Evolutionary conservation across 441 rosid genomes (phyloP).

Genomic region (Geranium incanum): DNA sequence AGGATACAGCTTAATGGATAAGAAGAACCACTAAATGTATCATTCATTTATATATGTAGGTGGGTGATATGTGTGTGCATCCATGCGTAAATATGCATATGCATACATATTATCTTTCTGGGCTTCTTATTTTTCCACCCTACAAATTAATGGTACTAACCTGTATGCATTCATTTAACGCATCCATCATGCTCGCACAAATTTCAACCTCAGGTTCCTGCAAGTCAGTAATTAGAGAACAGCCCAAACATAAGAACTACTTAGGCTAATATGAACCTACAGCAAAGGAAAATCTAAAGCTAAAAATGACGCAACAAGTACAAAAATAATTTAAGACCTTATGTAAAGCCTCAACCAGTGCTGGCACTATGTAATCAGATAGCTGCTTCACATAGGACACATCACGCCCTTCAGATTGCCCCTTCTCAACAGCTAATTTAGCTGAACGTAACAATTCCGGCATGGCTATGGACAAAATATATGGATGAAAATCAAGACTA

Average conservation of each 20-base stretch:
- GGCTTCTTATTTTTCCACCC: not conserved
- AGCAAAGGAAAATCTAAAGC: not conserved
- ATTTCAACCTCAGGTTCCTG: slow-evolving; percentile 99
- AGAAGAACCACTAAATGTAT: not conserved
- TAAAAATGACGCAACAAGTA: not conserved
- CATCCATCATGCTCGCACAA: slow-evolving; percentile 92
- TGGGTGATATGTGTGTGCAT: not conserved
- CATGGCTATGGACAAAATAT: slow-evolving; percentile 55
- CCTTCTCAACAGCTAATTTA: slow-evolving; percentile 92
- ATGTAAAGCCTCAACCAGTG: slow-evolving; percentile 90
- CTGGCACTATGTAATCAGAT: slow-evolving; percentile 87
- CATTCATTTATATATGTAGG: not conserved
- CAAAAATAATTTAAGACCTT: slow-evolving; percentile 44
- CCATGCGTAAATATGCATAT: not conserved
- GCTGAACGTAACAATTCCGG: slow-evolving; percentile 95
- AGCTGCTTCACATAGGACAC: slow-evolving; percentile 83
- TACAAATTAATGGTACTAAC: slow-evolving; percentile 28
- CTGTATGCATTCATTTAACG: slow-evolving; percentile 95
- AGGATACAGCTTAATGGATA: not conserved
- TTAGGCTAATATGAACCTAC: not conserved
- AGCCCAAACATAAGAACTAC: not conserved
- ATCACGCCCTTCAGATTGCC: slow-evolving; percentile 73
- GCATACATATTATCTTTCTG: not conserved
- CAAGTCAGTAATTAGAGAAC: slow-evolving; percentile 9
- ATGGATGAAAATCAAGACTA: not conserved